Conservation (phyloP, 2,329 filamentous ascomycete species). For the Colletotrichum lentis region DNA sequence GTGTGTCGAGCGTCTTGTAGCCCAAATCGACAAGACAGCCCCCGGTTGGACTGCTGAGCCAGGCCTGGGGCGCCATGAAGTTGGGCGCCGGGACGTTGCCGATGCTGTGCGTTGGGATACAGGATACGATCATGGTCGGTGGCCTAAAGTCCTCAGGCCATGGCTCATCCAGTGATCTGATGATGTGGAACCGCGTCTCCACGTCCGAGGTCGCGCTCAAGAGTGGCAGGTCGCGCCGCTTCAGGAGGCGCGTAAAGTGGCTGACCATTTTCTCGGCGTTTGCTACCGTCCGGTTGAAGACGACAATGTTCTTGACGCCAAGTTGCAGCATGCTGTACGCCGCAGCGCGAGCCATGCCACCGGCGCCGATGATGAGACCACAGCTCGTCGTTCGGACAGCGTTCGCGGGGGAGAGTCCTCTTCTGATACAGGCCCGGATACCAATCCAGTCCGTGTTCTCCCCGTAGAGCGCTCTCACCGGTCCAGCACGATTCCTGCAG, state of each 20-base stretch:
- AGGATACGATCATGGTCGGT: constrained; percentile 79
- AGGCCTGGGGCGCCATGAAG: constrained; percentile 73
- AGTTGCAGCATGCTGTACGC: constrained; percentile 81
- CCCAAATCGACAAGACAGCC: constrained; percentile 79
- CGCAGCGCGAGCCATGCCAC: constrained; percentile 80
- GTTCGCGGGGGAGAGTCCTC: constrained; percentile 77
- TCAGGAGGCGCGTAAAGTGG: constrained; percentile 71
- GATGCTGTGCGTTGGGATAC: constrained; percentile 75
- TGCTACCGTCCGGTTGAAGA: constrained; percentile 75
- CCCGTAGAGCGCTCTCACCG: constrained; percentile 74
- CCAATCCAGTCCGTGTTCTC: constrained; percentile 87
- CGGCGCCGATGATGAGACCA: constrained; percentile 70
- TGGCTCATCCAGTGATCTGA: constrained; percentile 64
- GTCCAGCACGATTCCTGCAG: constrained; percentile 70
- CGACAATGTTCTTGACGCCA: constrained; percentile 77
- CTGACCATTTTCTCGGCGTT: constrained; percentile 72
- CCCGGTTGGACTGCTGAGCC: constrained; percentile 76
- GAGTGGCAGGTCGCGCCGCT: constrained; percentile 53
- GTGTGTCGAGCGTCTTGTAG: constrained; percentile 77
- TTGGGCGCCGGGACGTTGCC: constrained; percentile 71
- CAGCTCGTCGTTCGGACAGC: constrained; percentile 64
- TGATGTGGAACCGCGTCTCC: constrained; percentile 62
- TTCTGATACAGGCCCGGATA: constrained; percentile 75
- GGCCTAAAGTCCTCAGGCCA: constrained; percentile 71
- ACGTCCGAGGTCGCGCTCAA: constrained; percentile 49